Base-by-base conservation (phyloP, 1,284 basidiomycete genomes). In the Leccinum idahoense region DNA sequence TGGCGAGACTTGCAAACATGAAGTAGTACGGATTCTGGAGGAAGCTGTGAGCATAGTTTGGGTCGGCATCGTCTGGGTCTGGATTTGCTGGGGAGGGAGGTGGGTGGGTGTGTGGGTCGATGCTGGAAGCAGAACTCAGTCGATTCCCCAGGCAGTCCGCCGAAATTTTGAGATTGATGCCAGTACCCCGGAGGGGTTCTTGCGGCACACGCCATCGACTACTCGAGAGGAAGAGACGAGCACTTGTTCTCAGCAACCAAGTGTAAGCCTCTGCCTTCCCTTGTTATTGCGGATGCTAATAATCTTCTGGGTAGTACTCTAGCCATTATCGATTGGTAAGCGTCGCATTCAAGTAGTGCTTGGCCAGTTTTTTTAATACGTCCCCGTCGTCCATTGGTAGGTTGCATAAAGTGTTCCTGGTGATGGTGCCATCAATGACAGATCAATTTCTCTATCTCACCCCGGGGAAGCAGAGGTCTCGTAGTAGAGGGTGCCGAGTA, bases 11-110 rank as follows among this genome's bases (percentile, higher is more conserved):
- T 5, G 94, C 94, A 70, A 94, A 96, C 86, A 95, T 94, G 76
- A 97, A 96, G 74, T 95, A 95, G 75, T 95, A 95, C 0, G 94
- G 94, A 68, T 93, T 95, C 77, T 96, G 90, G 14, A 92, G 81
- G 73, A 87, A 92, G 29, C 80, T 80, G 59, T 77, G 76, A 73
- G 75, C 66, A 57, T 76, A 75, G 55, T 72, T 73, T 41, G 68
- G 66, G 64, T 79, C 65, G 57, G 69, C 23, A 62, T 80, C 81
- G 56, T 81, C 77, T 12, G 63, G 35, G 49, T 71, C 66, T 35
- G 65, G 62, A 14, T 72, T 68, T 4, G 66, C 60, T 6, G 66
- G 59, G 7, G 71, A 66, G 10, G 74, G 74, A 0, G 70, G 70
- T 51, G 68, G 73, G 44, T 77, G 80, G 49, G 81, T 77, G n/a